Evolutionary conservation across 768 basidiomycete genomes (phyloP).

Genomic region (Gymnopilus junonius): DNA sequence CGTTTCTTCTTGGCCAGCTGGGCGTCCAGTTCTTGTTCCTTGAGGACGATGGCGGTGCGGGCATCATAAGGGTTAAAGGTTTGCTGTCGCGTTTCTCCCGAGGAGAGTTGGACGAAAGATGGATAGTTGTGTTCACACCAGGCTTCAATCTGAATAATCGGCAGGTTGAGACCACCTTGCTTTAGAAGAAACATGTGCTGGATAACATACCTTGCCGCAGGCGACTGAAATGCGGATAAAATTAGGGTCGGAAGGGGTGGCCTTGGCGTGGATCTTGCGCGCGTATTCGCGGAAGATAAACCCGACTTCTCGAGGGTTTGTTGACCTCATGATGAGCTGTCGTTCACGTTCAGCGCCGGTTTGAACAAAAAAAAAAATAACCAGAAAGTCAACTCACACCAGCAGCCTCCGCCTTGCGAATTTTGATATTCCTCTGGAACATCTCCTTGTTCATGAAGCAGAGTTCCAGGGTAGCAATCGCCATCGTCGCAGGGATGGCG

Average conservation of each 20-base stretch:
- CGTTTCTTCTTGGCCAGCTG: constrained; percentile 37
- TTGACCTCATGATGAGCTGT: constrained; percentile 90
- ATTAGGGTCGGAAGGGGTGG: constrained; percentile 81
- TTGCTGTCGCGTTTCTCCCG: constrained; percentile 18
- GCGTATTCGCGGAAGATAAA: constrained; percentile 85
- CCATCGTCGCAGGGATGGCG: constrained; percentile 96
- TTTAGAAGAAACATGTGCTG: neutral
- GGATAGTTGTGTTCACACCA: constrained; percentile 96
- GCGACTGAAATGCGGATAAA: constrained; percentile 82
- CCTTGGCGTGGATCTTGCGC: constrained; percentile 82
- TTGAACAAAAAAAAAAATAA: neutral
- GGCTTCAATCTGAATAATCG: constrained; percentile 73
- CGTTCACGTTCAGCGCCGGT: neutral
- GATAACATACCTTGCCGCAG: constrained; percentile 72
- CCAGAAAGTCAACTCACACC: constrained; percentile 50
- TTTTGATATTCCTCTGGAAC: constrained; percentile 91
- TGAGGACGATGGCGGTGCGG: constrained; percentile 54
- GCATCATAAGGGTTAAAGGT: constrained; percentile 57
- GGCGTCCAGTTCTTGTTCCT: constrained; percentile 47
- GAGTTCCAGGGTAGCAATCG: constrained; percentile 88
- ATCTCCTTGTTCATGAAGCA: constrained; percentile 94
- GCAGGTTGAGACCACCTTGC: neutral
- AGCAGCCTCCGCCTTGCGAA: constrained; percentile 90
- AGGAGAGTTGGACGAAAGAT: constrained; percentile 68
- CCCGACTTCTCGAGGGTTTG: constrained; percentile 91